Evolutionary conservation across 441 rosid genomes (phyloP).

Genomic region (Aleurites moluccanus): DNA sequence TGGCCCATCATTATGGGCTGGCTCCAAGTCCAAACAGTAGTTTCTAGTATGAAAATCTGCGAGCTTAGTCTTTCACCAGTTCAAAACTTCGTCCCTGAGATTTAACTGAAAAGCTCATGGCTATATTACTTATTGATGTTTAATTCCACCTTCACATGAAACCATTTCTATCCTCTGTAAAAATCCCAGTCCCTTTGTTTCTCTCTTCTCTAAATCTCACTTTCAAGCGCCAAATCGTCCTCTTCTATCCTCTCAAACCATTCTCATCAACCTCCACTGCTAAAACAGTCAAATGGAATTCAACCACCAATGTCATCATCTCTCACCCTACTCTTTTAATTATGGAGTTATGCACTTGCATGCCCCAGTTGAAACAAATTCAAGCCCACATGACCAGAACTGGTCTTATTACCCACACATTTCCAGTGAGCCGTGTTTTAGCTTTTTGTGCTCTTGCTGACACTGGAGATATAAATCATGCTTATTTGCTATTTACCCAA

Average conservation of each 20-base stretch:
- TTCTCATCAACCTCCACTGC: slow-evolving; percentile 5
- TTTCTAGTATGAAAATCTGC: too few relatives aligned
- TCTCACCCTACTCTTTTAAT: slow-evolving; percentile 15
- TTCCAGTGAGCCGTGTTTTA: slow-evolving; percentile 17
- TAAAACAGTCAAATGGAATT: slow-evolving; percentile 18
- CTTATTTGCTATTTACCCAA: slow-evolving; percentile 12
- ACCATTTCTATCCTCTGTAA: slow-evolving; percentile 3
- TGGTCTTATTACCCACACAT: slow-evolving; percentile 15
- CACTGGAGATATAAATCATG: slow-evolving; percentile 11
- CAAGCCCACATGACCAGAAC: slow-evolving; percentile 19
- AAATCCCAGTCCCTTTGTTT: neutral
- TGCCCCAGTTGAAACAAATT: slow-evolving; percentile 17
- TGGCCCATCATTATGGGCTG: too few relatives aligned
- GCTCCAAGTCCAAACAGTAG: too few relatives aligned
- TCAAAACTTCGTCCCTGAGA: neutral
- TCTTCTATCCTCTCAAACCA: neutral
- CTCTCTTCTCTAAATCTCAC: neutral
- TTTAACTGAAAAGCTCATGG: neutral
- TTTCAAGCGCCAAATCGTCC: neutral
- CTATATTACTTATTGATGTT: neutral
- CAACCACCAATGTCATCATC: slow-evolving; percentile 16
- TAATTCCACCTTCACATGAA: slow-evolving; percentile 2
- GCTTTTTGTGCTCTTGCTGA: slow-evolving; percentile 19
- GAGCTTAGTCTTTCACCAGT: neutral
- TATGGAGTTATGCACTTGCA: slow-evolving; percentile 15